phyloP scores from a whole-genome alignment of 352 stramenopile genomes.

The Globisporangium nagaii region DNA sequence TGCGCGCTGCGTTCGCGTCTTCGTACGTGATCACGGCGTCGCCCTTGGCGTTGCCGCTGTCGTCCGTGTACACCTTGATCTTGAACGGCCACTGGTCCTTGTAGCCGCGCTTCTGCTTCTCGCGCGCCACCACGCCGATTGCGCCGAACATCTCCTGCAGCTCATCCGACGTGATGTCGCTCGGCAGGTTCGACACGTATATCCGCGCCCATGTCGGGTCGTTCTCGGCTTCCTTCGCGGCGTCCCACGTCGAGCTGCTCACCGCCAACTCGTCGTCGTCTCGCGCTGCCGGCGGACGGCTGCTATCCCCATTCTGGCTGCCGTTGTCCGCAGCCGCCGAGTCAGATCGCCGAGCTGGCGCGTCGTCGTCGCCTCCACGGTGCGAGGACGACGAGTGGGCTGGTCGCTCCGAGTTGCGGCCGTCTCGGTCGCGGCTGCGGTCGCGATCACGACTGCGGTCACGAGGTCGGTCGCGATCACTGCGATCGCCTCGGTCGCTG shows the following conservation, averaged over 20 bases:
- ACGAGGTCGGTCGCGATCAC: constrained; percentile 12
- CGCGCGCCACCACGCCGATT: constrained; percentile 71
- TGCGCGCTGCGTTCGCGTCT: constrained; percentile 76
- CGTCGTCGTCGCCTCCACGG: neutral
- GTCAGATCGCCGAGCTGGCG: neutral
- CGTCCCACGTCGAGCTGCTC: constrained; percentile 55
- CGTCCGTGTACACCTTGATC: constrained; percentile 87
- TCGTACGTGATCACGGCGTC: constrained; percentile 85
- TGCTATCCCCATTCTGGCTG: neutral
- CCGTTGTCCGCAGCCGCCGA: neutral
- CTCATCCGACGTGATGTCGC: constrained; percentile 71
- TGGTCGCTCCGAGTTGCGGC: constrained; percentile 11
- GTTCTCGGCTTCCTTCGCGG: constrained; percentile 69
- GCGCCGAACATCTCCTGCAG: constrained; percentile 83
- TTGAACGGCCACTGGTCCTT: constrained; percentile 90
- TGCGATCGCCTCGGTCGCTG: constrained; percentile 14
- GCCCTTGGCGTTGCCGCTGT: constrained; percentile 63
- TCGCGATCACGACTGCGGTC: constrained; percentile 21
- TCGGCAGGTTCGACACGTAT: constrained; percentile 83
- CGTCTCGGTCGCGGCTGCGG: constrained; percentile 24
- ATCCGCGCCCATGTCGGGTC: constrained; percentile 81
- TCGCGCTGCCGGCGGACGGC: constrained; percentile 11
- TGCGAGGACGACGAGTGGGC: neutral
- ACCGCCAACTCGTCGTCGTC: constrained; percentile 21
- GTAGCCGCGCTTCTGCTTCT: constrained; percentile 86